Percentiles rank a stretch among this genome's conserved stretches.
Evolutionary conservation across 2,329 filamentous ascomycete species (phyloP).

Genomic region (Talaromyces funiculosus): DNA sequence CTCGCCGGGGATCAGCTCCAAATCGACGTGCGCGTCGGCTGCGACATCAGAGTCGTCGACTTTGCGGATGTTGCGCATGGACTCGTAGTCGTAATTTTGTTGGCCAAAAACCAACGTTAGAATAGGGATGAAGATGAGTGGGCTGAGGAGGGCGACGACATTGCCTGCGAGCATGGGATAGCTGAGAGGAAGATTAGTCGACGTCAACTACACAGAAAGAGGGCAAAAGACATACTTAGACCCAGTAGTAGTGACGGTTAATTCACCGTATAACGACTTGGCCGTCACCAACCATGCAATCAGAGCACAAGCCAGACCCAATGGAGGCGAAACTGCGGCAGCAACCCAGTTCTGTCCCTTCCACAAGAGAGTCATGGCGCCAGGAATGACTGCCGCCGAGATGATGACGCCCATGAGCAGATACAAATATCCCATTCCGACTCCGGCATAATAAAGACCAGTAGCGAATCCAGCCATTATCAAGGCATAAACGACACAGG

Average conservation of each 20-base stretch:
- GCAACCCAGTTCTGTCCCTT: constrained; percentile 71
- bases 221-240: constrained; percentile 50
- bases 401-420: constrained; percentile 91
- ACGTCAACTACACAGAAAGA: not conserved
- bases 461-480: constrained; percentile 74
- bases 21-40: constrained; percentile 56
- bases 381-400: constrained; percentile 75
- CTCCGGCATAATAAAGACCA: constrained; percentile 66
- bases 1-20: constrained; percentile 58
- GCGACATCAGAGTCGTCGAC: constrained; percentile 73
- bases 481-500: constrained; percentile 68
- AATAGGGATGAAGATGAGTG: constrained; percentile 66
- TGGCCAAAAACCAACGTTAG: constrained; percentile 65
- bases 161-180: constrained; percentile 85
- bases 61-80: constrained; percentile 72
- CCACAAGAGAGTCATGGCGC: constrained; percentile 76
- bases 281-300: constrained; percentile 75
- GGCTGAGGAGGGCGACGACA: constrained; percentile 73
- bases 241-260: constrained; percentile 70
- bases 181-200: constrained; percentile 23
- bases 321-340: constrained; percentile 61
- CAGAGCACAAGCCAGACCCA: constrained; percentile 64
- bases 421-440: constrained; percentile 85
- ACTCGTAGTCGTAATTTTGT: constrained; percentile 79
- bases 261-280: constrained; percentile 60